Percentiles rank a stretch among this genome's conserved stretches.
These are phyloP conservation scores for Yamagishiella unicocca DNA, from an alignment of 139 green algal genomes.

Conservation along the genomic window DNA sequence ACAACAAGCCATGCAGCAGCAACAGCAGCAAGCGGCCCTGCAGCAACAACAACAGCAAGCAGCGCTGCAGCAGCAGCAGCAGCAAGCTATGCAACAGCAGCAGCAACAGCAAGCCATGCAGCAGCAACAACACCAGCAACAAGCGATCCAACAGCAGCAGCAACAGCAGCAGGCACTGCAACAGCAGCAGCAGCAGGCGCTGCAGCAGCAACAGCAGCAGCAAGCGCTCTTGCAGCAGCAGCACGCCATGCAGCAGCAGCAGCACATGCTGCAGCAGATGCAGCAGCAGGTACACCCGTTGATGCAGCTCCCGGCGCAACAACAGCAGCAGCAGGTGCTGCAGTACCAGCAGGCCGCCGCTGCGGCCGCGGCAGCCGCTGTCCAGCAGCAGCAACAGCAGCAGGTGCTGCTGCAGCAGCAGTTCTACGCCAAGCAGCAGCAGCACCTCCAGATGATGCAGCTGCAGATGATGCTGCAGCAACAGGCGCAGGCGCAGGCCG, in stretches of 20 bases:
- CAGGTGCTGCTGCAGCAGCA: conserved; percentile 17
- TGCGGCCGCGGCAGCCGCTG: background rate
- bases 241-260: conserved; percentile 11
- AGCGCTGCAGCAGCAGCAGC: background rate
- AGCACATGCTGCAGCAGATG: conserved; percentile 3
- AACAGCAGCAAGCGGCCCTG: background rate
- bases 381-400: conserved; percentile 24
- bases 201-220: conserved; percentile 45
- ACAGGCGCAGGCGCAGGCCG: background rate
- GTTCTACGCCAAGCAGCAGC: conserved; percentile 20
- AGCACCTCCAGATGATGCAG: conserved; percentile 39
- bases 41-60: conserved; percentile 11
- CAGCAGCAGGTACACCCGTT: background rate
- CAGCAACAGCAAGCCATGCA: conserved; percentile 3
- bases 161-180: conserved; percentile 19
- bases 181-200: conserved; percentile 15
- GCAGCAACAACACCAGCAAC: conserved; percentile 38
- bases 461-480: conserved; percentile 37
- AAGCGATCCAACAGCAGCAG: background rate
- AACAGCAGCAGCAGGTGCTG: background rate
- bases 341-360: conserved; percentile 19
- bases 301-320: background rate
- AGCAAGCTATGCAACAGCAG: conserved; percentile 8
- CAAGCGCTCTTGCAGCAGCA: conserved; percentile 23
- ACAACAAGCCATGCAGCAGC: conserved; percentile 13